Evolutionary conservation across 2,329 filamentous ascomycete genomes (phyloP).

Genomic region (Colletotrichum horii): DNA sequence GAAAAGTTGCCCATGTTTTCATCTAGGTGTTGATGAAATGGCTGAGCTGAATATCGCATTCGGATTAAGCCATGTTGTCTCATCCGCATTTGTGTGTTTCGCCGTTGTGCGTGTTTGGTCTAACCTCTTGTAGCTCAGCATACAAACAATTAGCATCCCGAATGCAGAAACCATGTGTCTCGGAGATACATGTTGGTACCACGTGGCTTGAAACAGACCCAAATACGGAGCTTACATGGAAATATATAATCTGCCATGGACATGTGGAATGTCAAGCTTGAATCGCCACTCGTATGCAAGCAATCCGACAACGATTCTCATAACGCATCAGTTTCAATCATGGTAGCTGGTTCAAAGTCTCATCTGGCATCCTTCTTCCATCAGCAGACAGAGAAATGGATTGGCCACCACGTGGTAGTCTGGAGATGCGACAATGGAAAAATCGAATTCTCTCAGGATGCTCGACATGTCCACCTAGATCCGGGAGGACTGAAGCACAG

Average conservation of each 20-base stretch:
- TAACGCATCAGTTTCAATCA: not conserved
- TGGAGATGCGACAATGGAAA: not conserved
- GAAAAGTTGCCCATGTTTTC: not conserved
- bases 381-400: not conserved
- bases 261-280: not conserved
- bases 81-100: not conserved
- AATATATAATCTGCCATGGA: not conserved
- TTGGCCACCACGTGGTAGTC: not conserved
- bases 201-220: not conserved
- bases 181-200: fast-evolving
- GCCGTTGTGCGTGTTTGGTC: not conserved
- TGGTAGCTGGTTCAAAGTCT: not conserved
- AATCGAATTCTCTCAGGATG: not conserved
- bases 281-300: not conserved
- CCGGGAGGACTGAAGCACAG: not conserved
- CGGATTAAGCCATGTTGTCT: not conserved
- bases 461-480: not conserved
- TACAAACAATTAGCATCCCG: not conserved
- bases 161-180: not conserved
- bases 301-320: not conserved
- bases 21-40: not conserved
- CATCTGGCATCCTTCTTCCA: not conserved
- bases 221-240: not conserved
- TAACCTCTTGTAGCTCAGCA: too few species aligned
- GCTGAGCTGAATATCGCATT: not conserved